These are phyloP conservation scores for Parasarocladium wereldwijsianum DNA, from an alignment of 2,329 filamentous ascomycete genomes.

Conservation along the genomic window DNA sequence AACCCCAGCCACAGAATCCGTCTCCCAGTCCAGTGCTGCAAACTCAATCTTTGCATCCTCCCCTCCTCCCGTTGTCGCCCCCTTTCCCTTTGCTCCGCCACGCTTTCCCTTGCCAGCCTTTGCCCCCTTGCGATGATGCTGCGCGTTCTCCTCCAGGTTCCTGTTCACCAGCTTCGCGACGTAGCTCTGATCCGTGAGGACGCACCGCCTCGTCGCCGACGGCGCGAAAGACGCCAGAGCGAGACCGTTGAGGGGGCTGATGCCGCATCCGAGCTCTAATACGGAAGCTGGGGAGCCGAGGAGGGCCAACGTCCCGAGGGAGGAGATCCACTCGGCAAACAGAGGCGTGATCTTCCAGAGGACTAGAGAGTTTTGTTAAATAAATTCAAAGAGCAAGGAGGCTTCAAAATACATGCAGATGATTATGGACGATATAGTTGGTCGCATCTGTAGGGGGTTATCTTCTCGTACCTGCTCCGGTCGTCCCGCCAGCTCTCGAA, in stretches of 20 bases:
- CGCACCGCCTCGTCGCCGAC: slow-evolving; percentile 40
- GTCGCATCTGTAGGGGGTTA: background rate
- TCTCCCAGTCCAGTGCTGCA: slow-evolving; percentile 71
- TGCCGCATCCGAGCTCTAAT: slow-evolving; percentile 79
- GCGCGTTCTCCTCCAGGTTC: slow-evolving; percentile 54
- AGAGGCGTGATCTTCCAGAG: slow-evolving; percentile 83
- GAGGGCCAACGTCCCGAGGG: slow-evolving; percentile 30
- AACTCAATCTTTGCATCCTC: slow-evolving; percentile 29
- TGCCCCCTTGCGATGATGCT: background rate
- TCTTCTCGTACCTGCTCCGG: slow-evolving; percentile 31
- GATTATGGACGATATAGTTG: background rate
- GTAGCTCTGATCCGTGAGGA: slow-evolving; percentile 81
- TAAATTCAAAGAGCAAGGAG: slow-evolving; percentile 3
- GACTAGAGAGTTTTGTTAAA: slow-evolving; percentile 31
- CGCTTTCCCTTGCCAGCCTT: background rate
- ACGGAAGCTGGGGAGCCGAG: slow-evolving; percentile 35
- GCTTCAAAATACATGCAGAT: background rate
- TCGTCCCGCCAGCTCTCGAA: slow-evolving; percentile 46
- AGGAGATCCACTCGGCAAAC: slow-evolving; percentile 67
- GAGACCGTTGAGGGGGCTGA: slow-evolving; percentile 66
- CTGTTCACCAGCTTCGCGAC: slow-evolving; percentile 60
- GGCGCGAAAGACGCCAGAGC: slow-evolving; percentile 25
- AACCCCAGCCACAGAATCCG: slow-evolving; percentile 30
- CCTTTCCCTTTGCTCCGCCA: slow-evolving; percentile 5
- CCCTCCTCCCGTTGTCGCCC: background rate